phyloP scores from a whole-genome alignment of 805 yeast species.

The Schwanniomyces vanrijiae region DNA sequence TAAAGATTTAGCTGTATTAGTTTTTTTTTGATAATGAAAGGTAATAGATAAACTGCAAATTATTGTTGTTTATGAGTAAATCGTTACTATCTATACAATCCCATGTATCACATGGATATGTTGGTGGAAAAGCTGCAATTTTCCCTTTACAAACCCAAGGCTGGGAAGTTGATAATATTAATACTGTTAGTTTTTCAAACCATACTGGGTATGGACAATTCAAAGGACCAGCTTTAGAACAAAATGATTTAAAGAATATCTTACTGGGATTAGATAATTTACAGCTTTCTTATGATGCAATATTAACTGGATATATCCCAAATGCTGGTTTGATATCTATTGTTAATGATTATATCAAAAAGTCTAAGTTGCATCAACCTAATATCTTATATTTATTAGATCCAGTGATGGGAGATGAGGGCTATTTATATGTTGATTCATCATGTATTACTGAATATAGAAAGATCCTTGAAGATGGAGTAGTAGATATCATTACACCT shows the following conservation, averaged over 20 bases:
- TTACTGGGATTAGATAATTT: slow-evolving; percentile 55
- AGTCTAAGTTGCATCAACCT: slow-evolving; percentile 34
- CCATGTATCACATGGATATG: slow-evolving; percentile 94
- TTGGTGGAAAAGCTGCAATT: slow-evolving; percentile 88
- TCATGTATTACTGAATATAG: slow-evolving; percentile 37
- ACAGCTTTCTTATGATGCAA: slow-evolving; percentile 47
- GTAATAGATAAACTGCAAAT: background rate
- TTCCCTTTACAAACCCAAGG: slow-evolving; percentile 84
- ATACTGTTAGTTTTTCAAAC: slow-evolving; percentile 86
- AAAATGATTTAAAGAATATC: slow-evolving; percentile 48
- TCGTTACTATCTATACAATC: slow-evolving; percentile 56
- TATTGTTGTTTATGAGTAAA: slow-evolving; percentile 6
- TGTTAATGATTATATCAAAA: slow-evolving; percentile 28
- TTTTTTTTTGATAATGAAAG: background rate
- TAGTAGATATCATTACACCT: slow-evolving; percentile 79
- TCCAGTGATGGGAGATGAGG: slow-evolving; percentile 83
- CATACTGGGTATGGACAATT: slow-evolving; percentile 86
- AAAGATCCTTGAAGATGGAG: slow-evolving; percentile 51
- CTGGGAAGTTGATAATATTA: slow-evolving; percentile 90
- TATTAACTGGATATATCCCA: slow-evolving; percentile 70
- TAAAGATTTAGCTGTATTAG: background rate
- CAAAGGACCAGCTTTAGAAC: slow-evolving; percentile 54
- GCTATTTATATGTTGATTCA: slow-evolving; percentile 61
- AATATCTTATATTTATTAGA: slow-evolving; percentile 58
- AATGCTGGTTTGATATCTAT: slow-evolving; percentile 49